phyloP scores from a whole-genome alignment of 2,329 filamentous ascomycete species.

The Cryphonectria nitschkei region DNA sequence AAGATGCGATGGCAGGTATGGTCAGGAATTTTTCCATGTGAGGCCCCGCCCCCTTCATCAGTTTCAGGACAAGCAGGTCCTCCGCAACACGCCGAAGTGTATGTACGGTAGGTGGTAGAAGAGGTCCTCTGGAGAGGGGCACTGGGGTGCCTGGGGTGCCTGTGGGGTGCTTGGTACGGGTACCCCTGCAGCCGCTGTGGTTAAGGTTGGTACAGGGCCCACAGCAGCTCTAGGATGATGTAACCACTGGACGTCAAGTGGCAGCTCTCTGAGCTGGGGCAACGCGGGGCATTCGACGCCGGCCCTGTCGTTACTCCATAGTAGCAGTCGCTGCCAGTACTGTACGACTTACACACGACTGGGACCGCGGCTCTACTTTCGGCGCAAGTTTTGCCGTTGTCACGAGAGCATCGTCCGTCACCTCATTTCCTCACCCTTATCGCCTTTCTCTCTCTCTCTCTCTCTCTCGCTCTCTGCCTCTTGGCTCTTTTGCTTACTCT shows the following conservation, averaged over 20 bases:
- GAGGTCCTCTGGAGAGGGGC: not conserved
- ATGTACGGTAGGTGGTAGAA: not conserved
- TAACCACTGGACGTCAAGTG: not conserved
- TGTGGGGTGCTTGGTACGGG: not conserved
- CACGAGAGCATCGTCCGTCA: conserved; percentile 22
- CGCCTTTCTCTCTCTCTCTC: too few relatives aligned
- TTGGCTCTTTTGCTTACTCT: not conserved
- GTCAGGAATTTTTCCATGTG: not conserved
- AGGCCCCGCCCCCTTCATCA: not conserved
- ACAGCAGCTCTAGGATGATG: conserved; percentile 3
- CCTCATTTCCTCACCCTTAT: conserved; percentile 2
- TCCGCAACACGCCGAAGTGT: not conserved
- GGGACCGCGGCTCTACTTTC: conserved; percentile 19
- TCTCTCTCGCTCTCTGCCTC: not conserved
- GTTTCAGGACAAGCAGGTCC: too few relatives aligned
- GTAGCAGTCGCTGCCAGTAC: not conserved
- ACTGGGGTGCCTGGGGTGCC: not conserved
- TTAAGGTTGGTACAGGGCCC: not conserved
- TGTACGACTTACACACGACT: not conserved
- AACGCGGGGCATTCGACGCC: conserved; percentile 11
- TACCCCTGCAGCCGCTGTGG: not conserved
- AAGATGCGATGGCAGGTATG: not conserved
- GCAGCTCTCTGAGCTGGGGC: not conserved
- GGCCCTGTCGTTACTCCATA: not conserved
- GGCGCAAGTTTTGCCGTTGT: conserved; percentile 20